These are phyloP conservation scores for Hansfordia pulvinata DNA, from an alignment of 2,329 filamentous ascomycete genomes.

Conservation along the genomic window DNA sequence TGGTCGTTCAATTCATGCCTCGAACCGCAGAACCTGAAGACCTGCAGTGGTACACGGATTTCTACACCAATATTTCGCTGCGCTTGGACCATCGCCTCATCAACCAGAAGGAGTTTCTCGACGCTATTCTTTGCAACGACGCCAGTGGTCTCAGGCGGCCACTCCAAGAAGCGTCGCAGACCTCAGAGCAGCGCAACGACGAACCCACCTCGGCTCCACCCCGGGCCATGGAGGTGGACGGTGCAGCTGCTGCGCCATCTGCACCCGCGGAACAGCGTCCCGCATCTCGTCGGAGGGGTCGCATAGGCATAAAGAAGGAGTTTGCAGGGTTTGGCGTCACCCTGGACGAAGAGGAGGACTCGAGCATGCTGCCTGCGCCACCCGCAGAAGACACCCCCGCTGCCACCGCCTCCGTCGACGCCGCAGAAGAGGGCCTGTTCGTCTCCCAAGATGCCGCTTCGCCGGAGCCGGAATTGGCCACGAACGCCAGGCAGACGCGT, in stretches of 20 bases:
- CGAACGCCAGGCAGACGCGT: no score
- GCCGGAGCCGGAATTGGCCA: conserved; percentile 13
- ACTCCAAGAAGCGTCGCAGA: conserved; percentile 37
- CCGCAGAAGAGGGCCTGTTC: conserved; percentile 33
- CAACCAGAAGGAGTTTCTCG: conserved; percentile 82
- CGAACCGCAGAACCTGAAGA: conserved; percentile 38
- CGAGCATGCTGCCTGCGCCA: conserved; percentile 11
- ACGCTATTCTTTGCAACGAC: conserved; percentile 75
- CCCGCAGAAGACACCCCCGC: conserved; percentile 4
- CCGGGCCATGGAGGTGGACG: conserved; percentile 13
- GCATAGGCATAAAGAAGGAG: no score
- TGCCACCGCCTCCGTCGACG: conserved; percentile 13
- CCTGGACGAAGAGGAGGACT: conserved; percentile 23
- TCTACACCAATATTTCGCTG: conserved; percentile 56
- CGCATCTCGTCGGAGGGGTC: conserved; percentile 36
- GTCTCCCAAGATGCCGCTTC: conserved; percentile 34
- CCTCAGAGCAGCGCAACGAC: conserved; percentile 12
- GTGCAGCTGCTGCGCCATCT: no score
- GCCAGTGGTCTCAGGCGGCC: conserved; percentile 56
- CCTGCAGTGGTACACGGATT: conserved; percentile 53
- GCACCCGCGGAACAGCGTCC: neutral
- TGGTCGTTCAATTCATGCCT: conserved; percentile 61
- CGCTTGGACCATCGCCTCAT: conserved; percentile 70
- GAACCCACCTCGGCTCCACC: conserved; percentile 4
- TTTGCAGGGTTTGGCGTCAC: conserved; percentile 63